Conservation (phyloP, 352 stramenopile genomes). For the Globisporangium parvum region DNA sequence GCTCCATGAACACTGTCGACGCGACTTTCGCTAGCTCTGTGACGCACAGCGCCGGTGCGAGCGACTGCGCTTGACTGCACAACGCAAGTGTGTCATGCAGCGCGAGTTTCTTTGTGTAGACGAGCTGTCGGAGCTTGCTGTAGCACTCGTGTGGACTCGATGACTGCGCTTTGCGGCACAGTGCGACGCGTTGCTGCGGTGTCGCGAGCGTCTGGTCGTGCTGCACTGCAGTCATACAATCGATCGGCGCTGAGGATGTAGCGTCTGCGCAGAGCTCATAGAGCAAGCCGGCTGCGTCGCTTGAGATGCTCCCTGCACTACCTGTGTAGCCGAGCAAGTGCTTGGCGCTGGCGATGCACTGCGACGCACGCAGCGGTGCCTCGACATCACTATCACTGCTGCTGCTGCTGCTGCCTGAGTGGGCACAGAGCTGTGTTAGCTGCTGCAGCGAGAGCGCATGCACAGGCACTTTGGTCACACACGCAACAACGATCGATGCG, state of each 20-base stretch:
- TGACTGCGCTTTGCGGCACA: constrained; percentile 22
- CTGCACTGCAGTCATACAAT: constrained; percentile 27
- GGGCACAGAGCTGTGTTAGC: constrained; percentile 23
- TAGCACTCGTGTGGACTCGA: constrained; percentile 21
- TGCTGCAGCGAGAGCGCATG: constrained; percentile 17
- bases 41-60: constrained; percentile 11
- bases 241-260: constrained; percentile 23
- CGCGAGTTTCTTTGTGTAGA: constrained; percentile 21
- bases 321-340: constrained; percentile 1
- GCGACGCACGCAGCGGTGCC: not conserved
- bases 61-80: constrained; percentile 20
- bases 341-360: constrained; percentile 11
- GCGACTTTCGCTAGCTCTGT: constrained; percentile 5
- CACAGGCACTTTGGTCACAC: constrained; percentile 19
- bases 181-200: constrained; percentile 16
- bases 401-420: not conserved
- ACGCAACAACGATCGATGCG: constrained; percentile 17
- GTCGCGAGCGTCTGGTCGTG: constrained; percentile 18
- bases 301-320: not conserved
- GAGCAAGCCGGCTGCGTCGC: constrained; percentile 5
- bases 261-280: constrained; percentile 25
- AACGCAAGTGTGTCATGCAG: constrained; percentile 15
- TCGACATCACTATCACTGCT: not conserved
- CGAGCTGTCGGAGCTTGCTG: constrained; percentile 20
- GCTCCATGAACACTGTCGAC: constrained; percentile 1